Evolutionary conservation across 2,329 filamentous ascomycete genomes (phyloP).

Genomic region (Stachybotrys elegans): DNA sequence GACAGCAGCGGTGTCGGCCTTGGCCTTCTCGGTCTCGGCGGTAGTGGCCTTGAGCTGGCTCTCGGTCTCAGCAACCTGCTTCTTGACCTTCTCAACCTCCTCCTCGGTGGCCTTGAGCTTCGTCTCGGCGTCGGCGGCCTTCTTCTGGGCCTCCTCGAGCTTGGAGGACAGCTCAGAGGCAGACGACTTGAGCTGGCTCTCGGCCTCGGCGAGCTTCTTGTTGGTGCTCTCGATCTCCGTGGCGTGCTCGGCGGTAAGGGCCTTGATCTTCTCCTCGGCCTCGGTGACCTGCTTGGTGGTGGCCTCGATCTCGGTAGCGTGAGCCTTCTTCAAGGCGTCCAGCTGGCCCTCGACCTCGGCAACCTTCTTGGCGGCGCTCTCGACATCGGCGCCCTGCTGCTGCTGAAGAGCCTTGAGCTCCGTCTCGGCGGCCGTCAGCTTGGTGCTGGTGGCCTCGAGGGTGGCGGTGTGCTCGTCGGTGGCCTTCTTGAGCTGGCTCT

Average conservation of each 20-base stretch:
- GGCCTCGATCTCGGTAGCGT: constrained; percentile 8
- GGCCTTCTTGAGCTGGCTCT: constrained; percentile 19
- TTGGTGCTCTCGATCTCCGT: constrained; percentile 25
- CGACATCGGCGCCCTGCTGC: constrained; percentile 3
- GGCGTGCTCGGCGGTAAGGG: constrained; percentile 23
- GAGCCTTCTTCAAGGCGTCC: constrained; percentile 12
- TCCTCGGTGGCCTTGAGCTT: constrained; percentile 9
- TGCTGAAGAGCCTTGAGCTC: constrained; percentile 1
- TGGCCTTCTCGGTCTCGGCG: constrained; percentile 4
- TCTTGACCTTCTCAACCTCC: constrained; percentile 1
- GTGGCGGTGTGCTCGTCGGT: constrained; percentile 14
- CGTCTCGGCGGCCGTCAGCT: constrained; percentile 9
- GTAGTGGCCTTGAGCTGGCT: constrained; percentile 5
- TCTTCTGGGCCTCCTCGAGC: constrained; percentile 1
- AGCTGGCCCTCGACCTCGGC: constrained; percentile 10
- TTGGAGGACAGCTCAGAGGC: constrained; percentile 4
- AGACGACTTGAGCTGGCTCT: not conserved
- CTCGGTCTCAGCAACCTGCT: constrained; percentile 1
- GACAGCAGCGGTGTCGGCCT: constrained; percentile 7
- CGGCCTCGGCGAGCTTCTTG: constrained; percentile 3
- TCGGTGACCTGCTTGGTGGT: constrained; percentile 6
- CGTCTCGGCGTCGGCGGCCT: constrained; percentile 11
- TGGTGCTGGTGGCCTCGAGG: constrained; percentile 16
- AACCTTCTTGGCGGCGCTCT: constrained; percentile 10
- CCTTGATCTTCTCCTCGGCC: constrained; percentile 21